Base-by-base conservation (phyloP, 1,284 basidiomycete genomes). In the Tilletia indica region DNA sequence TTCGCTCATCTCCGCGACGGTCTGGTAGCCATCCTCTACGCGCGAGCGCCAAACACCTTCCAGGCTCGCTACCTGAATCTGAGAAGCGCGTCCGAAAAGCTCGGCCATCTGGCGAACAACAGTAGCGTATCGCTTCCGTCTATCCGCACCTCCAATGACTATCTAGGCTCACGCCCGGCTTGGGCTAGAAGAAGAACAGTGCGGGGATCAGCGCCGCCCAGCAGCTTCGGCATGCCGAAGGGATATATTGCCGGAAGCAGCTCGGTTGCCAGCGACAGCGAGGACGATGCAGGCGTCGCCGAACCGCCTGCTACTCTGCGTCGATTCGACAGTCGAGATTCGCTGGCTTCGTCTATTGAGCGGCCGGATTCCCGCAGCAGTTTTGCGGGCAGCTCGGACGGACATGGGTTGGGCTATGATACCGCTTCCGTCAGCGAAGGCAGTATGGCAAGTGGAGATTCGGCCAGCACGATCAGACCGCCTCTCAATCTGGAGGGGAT, bases 21-120 rank as follows among this genome's bases (percentile, higher is more conserved):
- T 14, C 19, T 16, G 39, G 36, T 16, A 94, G 94, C 93, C 49
- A 91, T 98, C 78, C 90, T 98, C 0, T 97, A 97, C 77, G 93
- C 94, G 63, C 90, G 95, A 74, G 94, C 95, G 31, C 76, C 80
- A 19, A 80, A 82, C 73, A 74, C 75, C 48, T 82, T 80, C 47
- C 77, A 78, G 56, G 74, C 75, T 9, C 77, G 74, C 38, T 83
- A 78, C 91, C 92, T 34, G 90, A 89, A 64, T 93, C 94, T 86
- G 91, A 94, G 74, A 21, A 73, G 76, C n/a, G 78, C 80, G 19
- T 74, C 78, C 21, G 76, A 72, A 48, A 79, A 81, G 68, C 73
- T 81, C 14, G 73, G 77, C 25, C 73, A 78, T 19, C 71, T 74
- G 19, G 74, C 73, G 21, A 76, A 77, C 38, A 80, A 70, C 19